A percentile compares a stretch with the other conserved stretches of the same genome.
phyloP scores from a whole-genome alignment of 805 yeast genomes.

The Kuraishia molischiana region DNA sequence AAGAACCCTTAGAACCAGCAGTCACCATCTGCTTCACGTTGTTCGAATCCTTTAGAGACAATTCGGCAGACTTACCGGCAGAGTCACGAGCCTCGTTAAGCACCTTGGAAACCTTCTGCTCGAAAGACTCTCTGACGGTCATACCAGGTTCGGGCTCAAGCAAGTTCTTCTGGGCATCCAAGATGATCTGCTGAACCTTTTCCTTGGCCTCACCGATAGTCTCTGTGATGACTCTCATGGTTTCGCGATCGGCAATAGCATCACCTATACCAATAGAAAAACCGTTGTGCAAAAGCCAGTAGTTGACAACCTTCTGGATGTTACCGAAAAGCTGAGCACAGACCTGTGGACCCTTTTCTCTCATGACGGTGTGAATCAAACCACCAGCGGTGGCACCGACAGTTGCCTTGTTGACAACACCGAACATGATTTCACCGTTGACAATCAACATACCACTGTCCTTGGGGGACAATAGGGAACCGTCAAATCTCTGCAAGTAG shows the following conservation, averaged over 20 bases:
- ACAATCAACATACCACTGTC: slow-evolving; percentile 94
- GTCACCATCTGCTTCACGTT: slow-evolving; percentile 99
- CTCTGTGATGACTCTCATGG: slow-evolving; percentile 89
- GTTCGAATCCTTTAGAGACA: slow-evolving; percentile 85
- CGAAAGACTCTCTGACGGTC: slow-evolving; percentile 98
- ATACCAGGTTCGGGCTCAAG: slow-evolving; percentile 98
- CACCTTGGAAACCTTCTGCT: slow-evolving; percentile 91
- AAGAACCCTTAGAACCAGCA: slow-evolving; percentile 98
- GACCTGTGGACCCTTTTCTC: slow-evolving; percentile 90
- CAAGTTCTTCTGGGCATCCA: slow-evolving; percentile 82
- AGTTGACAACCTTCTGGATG: slow-evolving; percentile 91
- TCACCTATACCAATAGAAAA: slow-evolving; percentile 99
- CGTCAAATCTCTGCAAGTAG: slow-evolving; percentile 86
- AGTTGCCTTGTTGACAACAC: slow-evolving; percentile 96
- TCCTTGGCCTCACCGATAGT: slow-evolving; percentile 90
- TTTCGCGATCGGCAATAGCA: slow-evolving; percentile 95
- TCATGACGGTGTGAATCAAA: slow-evolving; percentile 90
- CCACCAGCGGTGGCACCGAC: slow-evolving; percentile 99
- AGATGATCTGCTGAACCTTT: slow-evolving; percentile 88
- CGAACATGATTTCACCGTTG: slow-evolving; percentile 94
- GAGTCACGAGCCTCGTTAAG: slow-evolving; percentile 98
- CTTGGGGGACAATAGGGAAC: slow-evolving; percentile 72
- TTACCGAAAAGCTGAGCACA: slow-evolving; percentile 89
- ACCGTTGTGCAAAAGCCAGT: slow-evolving; percentile 93
- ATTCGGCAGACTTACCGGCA: slow-evolving; percentile 98